phyloP scores from a whole-genome alignment of 2,329 filamentous ascomycete species.

The Fusarium poae region DNA sequence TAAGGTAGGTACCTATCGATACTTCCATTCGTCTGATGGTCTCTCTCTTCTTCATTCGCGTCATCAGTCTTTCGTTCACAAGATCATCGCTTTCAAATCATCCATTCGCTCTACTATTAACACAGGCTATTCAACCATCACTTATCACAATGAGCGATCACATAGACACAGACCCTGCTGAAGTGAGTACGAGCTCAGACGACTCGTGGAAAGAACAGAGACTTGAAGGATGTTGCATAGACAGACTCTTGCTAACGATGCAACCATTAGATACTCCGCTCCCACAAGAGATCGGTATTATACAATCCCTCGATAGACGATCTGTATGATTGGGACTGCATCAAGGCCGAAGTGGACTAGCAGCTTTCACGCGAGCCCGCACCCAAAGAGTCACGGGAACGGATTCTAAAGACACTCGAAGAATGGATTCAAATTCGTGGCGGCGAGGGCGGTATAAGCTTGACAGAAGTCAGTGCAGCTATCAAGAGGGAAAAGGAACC shows the following conservation, averaged over 20 bases:
- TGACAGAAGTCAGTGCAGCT: too few relatives aligned
- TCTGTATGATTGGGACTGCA: too few relatives aligned
- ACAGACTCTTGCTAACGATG: neutral
- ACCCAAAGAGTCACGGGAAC: too few relatives aligned
- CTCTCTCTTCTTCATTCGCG: neutral
- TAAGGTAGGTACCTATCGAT: too few relatives aligned
- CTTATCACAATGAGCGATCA: neutral
- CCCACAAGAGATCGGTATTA: neutral
- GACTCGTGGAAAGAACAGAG: too few relatives aligned
- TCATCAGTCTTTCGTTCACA: neutral
- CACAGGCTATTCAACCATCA: neutral
- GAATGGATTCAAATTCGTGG: too few relatives aligned
- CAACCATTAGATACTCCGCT: neutral
- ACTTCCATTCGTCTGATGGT: too few relatives aligned
- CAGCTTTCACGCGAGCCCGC: neutral
- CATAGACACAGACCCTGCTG: neutral
- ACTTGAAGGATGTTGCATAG: too few relatives aligned
- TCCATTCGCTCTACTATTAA: neutral
- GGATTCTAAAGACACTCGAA: too few relatives aligned
- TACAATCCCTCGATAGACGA: neutral
- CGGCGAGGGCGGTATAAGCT: too few relatives aligned
- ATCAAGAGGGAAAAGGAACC: too few relatives aligned
- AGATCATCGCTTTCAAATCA: neutral
- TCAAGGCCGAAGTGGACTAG: neutral
- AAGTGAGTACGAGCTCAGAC: neutral